Evolutionary conservation across 2,329 filamentous ascomycete species (phyloP).

Genomic region (Apiospora arundinis): DNA sequence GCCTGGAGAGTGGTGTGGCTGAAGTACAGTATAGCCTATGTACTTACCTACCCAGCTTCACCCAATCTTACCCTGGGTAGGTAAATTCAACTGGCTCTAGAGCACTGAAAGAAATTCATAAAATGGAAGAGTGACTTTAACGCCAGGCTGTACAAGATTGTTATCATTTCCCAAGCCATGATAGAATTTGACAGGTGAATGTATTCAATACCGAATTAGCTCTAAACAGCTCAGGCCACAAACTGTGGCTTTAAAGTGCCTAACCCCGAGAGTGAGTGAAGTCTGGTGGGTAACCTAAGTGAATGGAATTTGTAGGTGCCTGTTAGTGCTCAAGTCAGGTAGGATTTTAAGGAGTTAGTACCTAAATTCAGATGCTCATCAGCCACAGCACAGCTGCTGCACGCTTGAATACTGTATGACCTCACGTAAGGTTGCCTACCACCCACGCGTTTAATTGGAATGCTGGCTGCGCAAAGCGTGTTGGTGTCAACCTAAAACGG

Average conservation of each 20-base stretch:
- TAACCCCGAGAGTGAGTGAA: no score
- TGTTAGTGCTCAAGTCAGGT: neutral
- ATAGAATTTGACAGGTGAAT: neutral
- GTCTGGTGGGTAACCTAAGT: no score
- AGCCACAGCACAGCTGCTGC: neutral
- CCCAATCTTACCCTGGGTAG: no score
- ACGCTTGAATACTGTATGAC: slow-evolving; percentile 9
- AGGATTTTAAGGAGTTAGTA: neutral
- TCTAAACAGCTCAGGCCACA: neutral
- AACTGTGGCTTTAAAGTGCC: neutral
- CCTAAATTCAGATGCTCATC: neutral
- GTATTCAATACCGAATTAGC: neutral
- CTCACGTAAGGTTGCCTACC: neutral
- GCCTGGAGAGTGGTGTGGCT: neutral
- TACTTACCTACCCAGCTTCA: neutral
- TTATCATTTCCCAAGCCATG: neutral
- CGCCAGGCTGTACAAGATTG: no score
- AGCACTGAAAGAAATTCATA: no score
- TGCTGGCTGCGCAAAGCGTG: slow-evolving; percentile 16
- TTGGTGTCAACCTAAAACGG: slow-evolving; percentile 17
- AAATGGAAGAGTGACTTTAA: no score
- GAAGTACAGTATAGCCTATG: neutral
- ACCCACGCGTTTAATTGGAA: slow-evolving; percentile 22
- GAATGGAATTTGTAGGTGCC: no score
- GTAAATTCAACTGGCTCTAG: no score